Conservation (phyloP, 163 green algal species). For the Smithsoniella earleae region DNA sequence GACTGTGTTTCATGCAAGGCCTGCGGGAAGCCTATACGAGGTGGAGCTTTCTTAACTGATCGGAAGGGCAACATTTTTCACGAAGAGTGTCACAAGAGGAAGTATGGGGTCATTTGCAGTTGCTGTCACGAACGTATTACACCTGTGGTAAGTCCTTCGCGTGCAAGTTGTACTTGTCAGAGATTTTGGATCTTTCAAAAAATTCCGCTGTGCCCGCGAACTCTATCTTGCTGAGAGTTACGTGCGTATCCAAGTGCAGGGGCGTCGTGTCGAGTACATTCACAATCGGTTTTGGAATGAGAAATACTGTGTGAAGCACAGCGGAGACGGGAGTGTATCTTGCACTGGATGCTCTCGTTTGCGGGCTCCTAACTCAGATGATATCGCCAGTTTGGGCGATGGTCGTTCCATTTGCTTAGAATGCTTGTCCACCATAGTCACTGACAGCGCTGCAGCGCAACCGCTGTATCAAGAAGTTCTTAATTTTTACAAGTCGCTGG, state of each 20-base stretch:
- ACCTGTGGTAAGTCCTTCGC: neutral
- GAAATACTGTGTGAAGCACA: neutral
- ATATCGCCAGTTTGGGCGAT: constrained; percentile 45
- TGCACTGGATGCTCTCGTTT: constrained; percentile 24
- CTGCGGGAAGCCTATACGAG: neutral
- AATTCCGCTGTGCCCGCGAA: no score
- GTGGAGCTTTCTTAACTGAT: neutral
- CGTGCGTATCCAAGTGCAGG: neutral
- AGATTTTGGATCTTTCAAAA: no score
- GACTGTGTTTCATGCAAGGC: constrained; percentile 18
- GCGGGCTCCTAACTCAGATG: constrained; percentile 12
- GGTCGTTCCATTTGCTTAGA: constrained; percentile 65
- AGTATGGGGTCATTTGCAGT: constrained; percentile 19
- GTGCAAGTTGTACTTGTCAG: neutral
- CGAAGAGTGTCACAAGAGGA: neutral
- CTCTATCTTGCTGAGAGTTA: neutral
- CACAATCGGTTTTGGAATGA: constrained; percentile 12
- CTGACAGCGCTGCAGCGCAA: constrained; percentile 70
- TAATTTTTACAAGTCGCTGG: constrained; percentile 54
- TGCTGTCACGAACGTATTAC: constrained; percentile 18
- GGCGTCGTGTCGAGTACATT: neutral
- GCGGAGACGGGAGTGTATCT: neutral
- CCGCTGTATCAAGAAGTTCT: constrained; percentile 71
- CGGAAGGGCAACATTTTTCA: neutral
- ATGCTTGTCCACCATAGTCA: constrained; percentile 64